These are phyloP conservation scores for Artemisia tridentata DNA, from an alignment of 129 eudicot species.

Conservation along the genomic window DNA sequence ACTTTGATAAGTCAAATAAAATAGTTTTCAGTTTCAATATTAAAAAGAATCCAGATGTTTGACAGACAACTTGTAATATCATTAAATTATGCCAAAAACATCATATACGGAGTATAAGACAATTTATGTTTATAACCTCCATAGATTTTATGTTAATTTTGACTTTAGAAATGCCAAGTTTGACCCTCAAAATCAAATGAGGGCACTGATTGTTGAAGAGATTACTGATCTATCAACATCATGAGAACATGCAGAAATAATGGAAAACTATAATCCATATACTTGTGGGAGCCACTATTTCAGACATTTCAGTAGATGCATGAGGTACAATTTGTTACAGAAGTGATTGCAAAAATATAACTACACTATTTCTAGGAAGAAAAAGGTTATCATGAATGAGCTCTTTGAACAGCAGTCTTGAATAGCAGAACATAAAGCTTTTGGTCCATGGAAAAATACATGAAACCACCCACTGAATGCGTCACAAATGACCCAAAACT, in stretches of 20 bases:
- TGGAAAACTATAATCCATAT: constrained; percentile 12
- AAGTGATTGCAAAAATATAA: constrained; percentile 7
- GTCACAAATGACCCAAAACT: constrained; percentile 97
- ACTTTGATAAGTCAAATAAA: background rate
- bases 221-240: constrained; percentile 3
- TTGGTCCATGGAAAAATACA: constrained; percentile 93
- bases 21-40: background rate
- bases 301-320: constrained; percentile 4
- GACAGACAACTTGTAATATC: background rate
- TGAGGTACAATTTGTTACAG: constrained; percentile 17
- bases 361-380: constrained; percentile 25
- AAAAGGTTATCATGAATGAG: constrained; percentile 34
- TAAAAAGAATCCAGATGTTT: background rate
- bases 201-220: constrained; percentile 11
- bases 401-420: constrained; percentile 90
- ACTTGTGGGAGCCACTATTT: constrained; percentile 28
- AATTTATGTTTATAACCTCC: background rate
- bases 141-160: background rate
- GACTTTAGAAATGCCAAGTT: constrained; percentile 5
- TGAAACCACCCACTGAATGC: constrained; percentile 89
- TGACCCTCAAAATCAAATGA: constrained; percentile 10
- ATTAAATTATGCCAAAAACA: background rate
- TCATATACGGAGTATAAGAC: background rate
- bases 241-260: background rate
- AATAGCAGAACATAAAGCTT: constrained; percentile 77